Evolutionary conservation across 495 filamentous ascomycete species (phyloP), one percentile per base, ranked within the genome.

Genomic region (Daldinia concentrica): DNA sequence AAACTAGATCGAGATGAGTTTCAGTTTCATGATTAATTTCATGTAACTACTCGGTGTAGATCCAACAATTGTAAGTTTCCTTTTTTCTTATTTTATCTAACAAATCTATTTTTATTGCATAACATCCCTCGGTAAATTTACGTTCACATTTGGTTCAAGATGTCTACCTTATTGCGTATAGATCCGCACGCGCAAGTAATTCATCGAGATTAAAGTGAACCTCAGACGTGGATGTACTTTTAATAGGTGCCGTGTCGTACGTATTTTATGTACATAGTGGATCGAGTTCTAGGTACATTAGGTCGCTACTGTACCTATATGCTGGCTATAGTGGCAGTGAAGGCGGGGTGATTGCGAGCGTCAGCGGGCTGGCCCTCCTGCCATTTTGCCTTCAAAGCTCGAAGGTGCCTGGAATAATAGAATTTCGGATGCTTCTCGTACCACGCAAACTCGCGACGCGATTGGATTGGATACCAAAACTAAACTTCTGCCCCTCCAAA

Each of bases 401-500:
- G 3, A 36, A 36, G 34, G 34, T 36, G 3, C 34, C 34, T 36
- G 17, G 43, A 48, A 48, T 8, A 48, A 48, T 48, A 22, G 19
- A 48, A 17, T 48, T 48, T 52, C 24, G 34, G 19, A 41, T 30
- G 36, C 17, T 58, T 24, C 32, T 58, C 55, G 32, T 58, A 34
- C 55, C 62, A 64, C 26, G 39, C 41, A 51, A 58, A 45, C 54
- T 34, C 8, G 17, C 19, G 36, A 29, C 24, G 6, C 61, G 50
- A 68, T 62, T 59, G 48, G 41, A 66, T 69, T 69, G 45, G 68
- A 36, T 62, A 61, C 64, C 66, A 58, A 69, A 9, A 43, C 27
- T 30, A 12, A 64, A 41, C 41, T 60, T 15, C 45, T 68, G 72
- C 68, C 66, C 67, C 70, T 68, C 74, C 56, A 68, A 61, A 39